phyloP scores from a whole-genome alignment of 2,329 filamentous ascomycete genomes.

The Blastomyces silverae region DNA sequence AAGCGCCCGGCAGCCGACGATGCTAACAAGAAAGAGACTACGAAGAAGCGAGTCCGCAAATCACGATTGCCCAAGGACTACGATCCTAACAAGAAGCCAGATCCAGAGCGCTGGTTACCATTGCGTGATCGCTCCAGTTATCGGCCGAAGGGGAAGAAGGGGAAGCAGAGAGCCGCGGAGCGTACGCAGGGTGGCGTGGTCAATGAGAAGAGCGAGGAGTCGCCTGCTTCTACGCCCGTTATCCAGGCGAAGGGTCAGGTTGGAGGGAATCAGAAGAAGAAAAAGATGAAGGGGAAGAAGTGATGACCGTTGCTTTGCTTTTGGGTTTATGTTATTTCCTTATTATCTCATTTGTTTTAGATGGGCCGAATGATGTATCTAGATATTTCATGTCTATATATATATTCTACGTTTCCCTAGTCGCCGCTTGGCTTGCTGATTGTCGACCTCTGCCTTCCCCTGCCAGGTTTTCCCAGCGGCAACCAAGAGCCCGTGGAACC shows the following conservation, averaged over 20 bases:
- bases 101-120: slow-evolving; percentile 90
- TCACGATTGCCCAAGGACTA: slow-evolving; percentile 45
- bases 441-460: not conserved
- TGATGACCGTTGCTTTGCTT: slow-evolving; percentile 19
- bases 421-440: not conserved
- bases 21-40: slow-evolving; percentile 26
- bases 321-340: not conserved
- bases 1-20: slow-evolving; percentile 36
- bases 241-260: slow-evolving; percentile 30
- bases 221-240: slow-evolving; percentile 30
- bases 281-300: slow-evolving; percentile 47
- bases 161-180: slow-evolving; percentile 71
- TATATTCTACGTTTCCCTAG: not conserved
- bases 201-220: slow-evolving; percentile 61
- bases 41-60: slow-evolving; percentile 41
- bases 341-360: not conserved
- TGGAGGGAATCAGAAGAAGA: slow-evolving; percentile 40
- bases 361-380: not conserved
- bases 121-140: slow-evolving; percentile 84
- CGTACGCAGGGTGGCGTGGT: slow-evolving; percentile 80
- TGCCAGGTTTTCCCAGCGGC: not conserved
- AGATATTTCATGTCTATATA: not conserved
- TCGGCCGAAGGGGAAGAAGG: slow-evolving; percentile 84
- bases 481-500: too few relatives aligned
- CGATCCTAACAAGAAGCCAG: slow-evolving; percentile 69